Base-by-base conservation (phyloP, 148 eudicot genomes). In the Vaccinium macrocarpon region DNA sequence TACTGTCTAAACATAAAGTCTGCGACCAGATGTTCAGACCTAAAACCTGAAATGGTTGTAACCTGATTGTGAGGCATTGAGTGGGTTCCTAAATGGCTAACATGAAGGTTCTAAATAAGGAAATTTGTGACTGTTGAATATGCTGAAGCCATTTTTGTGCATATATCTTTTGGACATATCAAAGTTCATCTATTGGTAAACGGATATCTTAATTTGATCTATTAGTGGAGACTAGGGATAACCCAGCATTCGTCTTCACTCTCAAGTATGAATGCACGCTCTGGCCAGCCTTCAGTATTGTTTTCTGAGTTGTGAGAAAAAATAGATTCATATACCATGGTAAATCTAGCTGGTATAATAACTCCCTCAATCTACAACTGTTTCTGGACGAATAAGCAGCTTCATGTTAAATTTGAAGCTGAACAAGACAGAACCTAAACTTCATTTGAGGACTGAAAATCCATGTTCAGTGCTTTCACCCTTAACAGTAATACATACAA, bases 191-290 rank as follows among this genome's bases (percentile, higher is more conserved):
- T 72, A 21, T 29, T 38, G 48, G 48, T 72, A 35, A 72, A 72
- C 0, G 49, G 77, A 73, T 73, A 23, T 75, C 51, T 8, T 75
- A 15, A 38, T 35, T 35, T 18, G 27, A 13, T 27, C 23, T 68
- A 25, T 68, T n/a, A 68, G 73, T 68, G 73, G 73, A 68, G 14
- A 68, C 73, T 72, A 72, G 48, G 19, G 48, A 72, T 32, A 32
- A 32, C 35, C 35, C 35, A 4, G 57, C 57, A 3, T 5, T 55
- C 19, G 6, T 55, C 57, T 55, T 55, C 57, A 55, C 35, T 32
- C 19, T 3, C 74, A 68, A 0, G n/a, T 32, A 18, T 72, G 76
- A 72, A 62, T 6, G 12, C 6, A 19, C 18, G 10, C 25, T 32
- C 32, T 0, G 6, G 72, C 59, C 16, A 6, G 4, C 25, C 19